Evolutionary conservation across 176 grass and related monocot species (phyloP).

Genomic region (Typha latifolia): DNA sequence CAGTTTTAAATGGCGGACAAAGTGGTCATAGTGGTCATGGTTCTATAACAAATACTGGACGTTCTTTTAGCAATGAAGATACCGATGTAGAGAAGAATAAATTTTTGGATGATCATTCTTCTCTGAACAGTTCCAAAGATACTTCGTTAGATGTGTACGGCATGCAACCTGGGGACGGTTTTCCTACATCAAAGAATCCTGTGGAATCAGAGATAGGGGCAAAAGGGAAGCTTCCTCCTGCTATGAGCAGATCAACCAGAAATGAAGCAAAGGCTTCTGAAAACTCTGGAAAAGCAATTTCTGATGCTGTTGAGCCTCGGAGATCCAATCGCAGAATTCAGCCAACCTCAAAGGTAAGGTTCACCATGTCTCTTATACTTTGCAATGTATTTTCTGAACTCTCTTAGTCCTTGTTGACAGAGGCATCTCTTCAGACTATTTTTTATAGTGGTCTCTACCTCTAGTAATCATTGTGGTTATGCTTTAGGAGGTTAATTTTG

Average conservation of each 20-base stretch:
- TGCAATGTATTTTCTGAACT: not conserved
- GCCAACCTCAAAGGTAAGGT: slow-evolving; percentile 77
- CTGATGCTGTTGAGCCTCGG: slow-evolving; percentile 59
- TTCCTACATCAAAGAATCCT: slow-evolving; percentile 30
- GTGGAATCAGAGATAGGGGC: slow-evolving; percentile 13
- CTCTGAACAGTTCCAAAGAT: slow-evolving; percentile 4
- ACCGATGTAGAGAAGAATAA: slow-evolving; percentile 25
- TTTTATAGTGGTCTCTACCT: too few species aligned
- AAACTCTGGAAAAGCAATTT: slow-evolving; percentile 23
- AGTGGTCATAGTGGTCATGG: slow-evolving; percentile 18
- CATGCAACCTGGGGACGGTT: slow-evolving; percentile 22
- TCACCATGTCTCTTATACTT: slow-evolving; percentile 2
- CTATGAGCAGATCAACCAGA: not conserved
- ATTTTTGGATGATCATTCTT: slow-evolving; percentile 11
- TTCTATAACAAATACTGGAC: not conserved
- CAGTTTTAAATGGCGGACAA: slow-evolving; percentile 8
- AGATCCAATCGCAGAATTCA: slow-evolving; percentile 90
- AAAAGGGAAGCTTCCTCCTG: slow-evolving; percentile 19
- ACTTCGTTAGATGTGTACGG: slow-evolving; percentile 18
- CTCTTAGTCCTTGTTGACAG: too few species aligned
- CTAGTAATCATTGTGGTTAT: too few species aligned
- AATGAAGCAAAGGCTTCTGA: slow-evolving; percentile 26
- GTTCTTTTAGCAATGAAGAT: slow-evolving; percentile 28
- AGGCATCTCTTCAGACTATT: too few species aligned
- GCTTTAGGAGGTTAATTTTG: too few species aligned